phyloP scores from a whole-genome alignment of 139 green algal species.

The Mesostigma viride region DNA sequence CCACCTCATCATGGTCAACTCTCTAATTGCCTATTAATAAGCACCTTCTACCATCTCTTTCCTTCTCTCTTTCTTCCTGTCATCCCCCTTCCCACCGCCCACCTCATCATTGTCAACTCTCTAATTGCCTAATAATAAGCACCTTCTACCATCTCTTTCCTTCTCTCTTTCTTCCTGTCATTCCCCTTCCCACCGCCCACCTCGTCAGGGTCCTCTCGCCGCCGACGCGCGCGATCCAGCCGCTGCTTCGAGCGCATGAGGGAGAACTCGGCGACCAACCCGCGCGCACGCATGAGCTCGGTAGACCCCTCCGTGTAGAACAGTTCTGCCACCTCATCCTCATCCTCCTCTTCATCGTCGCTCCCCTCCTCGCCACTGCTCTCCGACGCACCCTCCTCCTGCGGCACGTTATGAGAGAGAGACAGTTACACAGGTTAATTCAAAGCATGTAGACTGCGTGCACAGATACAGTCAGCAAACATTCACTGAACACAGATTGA shows the following conservation, averaged over 20 bases:
- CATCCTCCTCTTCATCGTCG: constrained; percentile 36
- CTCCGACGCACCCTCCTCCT: constrained; percentile 21
- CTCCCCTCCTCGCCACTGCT: constrained; percentile 21
- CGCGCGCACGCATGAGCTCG: constrained; percentile 45
- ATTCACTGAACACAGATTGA: too few species aligned
- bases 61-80: constrained; percentile 1
- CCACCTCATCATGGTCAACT: too few species aligned
- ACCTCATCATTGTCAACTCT: constrained; percentile 6
- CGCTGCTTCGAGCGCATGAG: constrained; percentile 51
- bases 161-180: too few species aligned
- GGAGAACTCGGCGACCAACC: constrained; percentile 59
- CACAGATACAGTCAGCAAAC: too few species aligned
- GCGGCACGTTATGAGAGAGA: too few species aligned
- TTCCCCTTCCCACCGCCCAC: too few species aligned
- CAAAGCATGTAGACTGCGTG: too few species aligned
- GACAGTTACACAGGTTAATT: too few species aligned
- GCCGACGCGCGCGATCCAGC: constrained; percentile 38
- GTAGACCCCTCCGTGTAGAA: constrained; percentile 86
- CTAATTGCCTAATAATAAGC: too few species aligned
- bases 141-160: too few species aligned
- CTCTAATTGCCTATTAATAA: too few species aligned
- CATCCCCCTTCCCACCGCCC: constrained; percentile 8
- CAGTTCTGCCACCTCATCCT: constrained; percentile 47
- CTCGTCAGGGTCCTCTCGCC: constrained; percentile 38
- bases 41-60: too few species aligned